Conservation (phyloP, 768 basidiomycete genomes). For the Phallus indusiatus region DNA sequence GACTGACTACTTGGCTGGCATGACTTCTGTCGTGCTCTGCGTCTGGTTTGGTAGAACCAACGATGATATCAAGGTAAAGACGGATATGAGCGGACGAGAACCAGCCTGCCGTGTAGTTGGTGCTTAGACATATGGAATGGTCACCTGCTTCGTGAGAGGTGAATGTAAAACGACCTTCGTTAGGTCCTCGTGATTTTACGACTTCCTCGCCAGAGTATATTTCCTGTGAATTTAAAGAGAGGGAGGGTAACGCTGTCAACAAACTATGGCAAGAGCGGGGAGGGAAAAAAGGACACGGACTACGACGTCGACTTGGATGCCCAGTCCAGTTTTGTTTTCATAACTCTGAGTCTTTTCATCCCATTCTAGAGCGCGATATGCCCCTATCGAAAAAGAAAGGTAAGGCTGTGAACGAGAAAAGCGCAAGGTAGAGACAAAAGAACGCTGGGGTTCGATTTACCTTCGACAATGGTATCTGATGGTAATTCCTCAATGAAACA, state of each 20-base stretch:
- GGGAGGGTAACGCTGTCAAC: neutral
- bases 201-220: conserved; percentile 71
- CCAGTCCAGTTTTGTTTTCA: conserved; percentile 61
- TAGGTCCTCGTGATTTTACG: conserved; percentile 82
- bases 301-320: conserved; percentile 85
- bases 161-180: conserved; percentile 91
- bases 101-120: conserved; percentile 83
- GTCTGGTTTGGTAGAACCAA: conserved; percentile 82
- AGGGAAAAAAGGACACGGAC: conserved; percentile 35
- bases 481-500: conserved; percentile 98
- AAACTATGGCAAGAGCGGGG: neutral
- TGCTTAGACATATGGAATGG: conserved; percentile 93
- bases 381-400: conserved; percentile 41
- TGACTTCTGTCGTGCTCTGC: conserved; percentile 81
- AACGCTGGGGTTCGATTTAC: conserved; percentile 29
- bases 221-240: conserved; percentile 54
- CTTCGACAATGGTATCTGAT: conserved; percentile 90
- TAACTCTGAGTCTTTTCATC: conserved; percentile 62
- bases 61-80: conserved; percentile 88
- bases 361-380: conserved; percentile 92
- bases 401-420: neutral
- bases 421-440: too few relatives aligned
- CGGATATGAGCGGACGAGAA: conserved; percentile 82
- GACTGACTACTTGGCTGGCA: conserved; percentile 69
- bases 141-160: conserved; percentile 96